phyloP scores from a whole-genome alignment of 495 filamentous ascomycete species.

The Aspergillus cavernicola region DNA sequence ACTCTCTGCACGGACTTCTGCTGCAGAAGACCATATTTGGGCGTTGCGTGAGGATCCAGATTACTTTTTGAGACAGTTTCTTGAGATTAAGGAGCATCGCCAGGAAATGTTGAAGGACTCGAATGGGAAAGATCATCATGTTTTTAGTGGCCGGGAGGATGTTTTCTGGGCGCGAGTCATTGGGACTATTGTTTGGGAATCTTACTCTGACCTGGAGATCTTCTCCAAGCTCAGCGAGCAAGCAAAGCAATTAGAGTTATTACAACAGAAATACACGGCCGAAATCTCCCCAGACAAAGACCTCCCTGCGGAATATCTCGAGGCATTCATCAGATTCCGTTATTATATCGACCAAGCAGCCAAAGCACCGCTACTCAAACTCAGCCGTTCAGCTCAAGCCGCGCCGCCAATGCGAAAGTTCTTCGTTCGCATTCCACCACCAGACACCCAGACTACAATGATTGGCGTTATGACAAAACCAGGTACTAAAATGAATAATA shows the following conservation, averaged over 20 bases:
- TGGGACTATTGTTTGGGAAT: slow-evolving; percentile 20
- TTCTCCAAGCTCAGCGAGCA: slow-evolving; percentile 27
- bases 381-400: slow-evolving; percentile 19
- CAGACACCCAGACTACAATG: slow-evolving; percentile 11
- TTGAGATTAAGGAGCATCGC: slow-evolving; percentile 38
- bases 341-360: slow-evolving; percentile 26
- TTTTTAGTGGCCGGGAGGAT: slow-evolving; percentile 9
- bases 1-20: slow-evolving; percentile 30
- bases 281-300: slow-evolving; percentile 25
- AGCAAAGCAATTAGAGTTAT: slow-evolving; percentile 18
- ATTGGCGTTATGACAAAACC: not conserved
- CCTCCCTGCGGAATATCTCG: slow-evolving; percentile 32
- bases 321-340: slow-evolving; percentile 31
- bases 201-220: slow-evolving; percentile 14
- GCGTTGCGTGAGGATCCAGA: slow-evolving; percentile 52
- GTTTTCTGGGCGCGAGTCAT: slow-evolving; percentile 34
- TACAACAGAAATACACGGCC: slow-evolving; percentile 27
- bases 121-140: slow-evolving; percentile 25
- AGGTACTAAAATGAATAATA: not conserved
- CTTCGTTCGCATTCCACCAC: slow-evolving; percentile 22
- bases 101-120: slow-evolving; percentile 31
- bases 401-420: slow-evolving; percentile 35
- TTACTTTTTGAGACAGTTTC: slow-evolving; percentile 41
- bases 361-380: slow-evolving; percentile 19
- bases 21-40: slow-evolving; percentile 50